Evolutionary conservation across 371 early-diverging fungal genomes (phyloP).

Genomic region (Rhizomucor miehei): DNA sequence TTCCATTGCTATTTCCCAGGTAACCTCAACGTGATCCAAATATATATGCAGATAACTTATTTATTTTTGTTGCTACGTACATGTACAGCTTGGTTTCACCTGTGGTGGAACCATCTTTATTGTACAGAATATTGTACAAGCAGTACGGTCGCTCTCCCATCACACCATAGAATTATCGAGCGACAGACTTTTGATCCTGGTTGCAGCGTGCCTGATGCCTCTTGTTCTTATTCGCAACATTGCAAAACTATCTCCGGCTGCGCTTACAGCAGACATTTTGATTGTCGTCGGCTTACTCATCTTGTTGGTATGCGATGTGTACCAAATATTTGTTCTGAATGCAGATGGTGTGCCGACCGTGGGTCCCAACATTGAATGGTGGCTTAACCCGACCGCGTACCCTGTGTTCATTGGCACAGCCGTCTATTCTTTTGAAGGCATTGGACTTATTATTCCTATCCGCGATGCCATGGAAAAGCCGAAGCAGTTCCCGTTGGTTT

Average conservation of each 20-base stretch:
- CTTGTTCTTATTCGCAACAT: slow-evolving; percentile 86
- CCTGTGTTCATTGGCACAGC: slow-evolving; percentile 90
- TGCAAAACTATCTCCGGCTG: slow-evolving; percentile 76
- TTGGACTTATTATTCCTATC: slow-evolving; percentile 83
- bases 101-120: slow-evolving; percentile 88
- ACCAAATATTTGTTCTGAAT: slow-evolving; percentile 23
- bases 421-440: slow-evolving; percentile 92
- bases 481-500: slow-evolving; percentile 70
- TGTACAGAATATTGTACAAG: slow-evolving; percentile 72
- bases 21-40: slow-evolving; percentile 6
- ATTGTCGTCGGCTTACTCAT: slow-evolving; percentile 75
- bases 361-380: slow-evolving; percentile 41
- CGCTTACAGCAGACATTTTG: slow-evolving; percentile 85
- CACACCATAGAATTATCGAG: slow-evolving; percentile 40
- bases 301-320: slow-evolving; percentile 27
- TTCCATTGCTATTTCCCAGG: slow-evolving; percentile 83
- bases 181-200: slow-evolving; percentile 14
- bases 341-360: slow-evolving; percentile 10
- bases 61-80: not conserved
- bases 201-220: slow-evolving; percentile 51
- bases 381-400: slow-evolving; percentile 53
- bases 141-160: slow-evolving; percentile 62
- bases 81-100: slow-evolving; percentile 70
- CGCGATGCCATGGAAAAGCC: slow-evolving; percentile 85
- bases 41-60: not conserved